Base-by-base conservation (phyloP, 2,329 filamentous ascomycete genomes). In the Fusarium liriodendri region DNA sequence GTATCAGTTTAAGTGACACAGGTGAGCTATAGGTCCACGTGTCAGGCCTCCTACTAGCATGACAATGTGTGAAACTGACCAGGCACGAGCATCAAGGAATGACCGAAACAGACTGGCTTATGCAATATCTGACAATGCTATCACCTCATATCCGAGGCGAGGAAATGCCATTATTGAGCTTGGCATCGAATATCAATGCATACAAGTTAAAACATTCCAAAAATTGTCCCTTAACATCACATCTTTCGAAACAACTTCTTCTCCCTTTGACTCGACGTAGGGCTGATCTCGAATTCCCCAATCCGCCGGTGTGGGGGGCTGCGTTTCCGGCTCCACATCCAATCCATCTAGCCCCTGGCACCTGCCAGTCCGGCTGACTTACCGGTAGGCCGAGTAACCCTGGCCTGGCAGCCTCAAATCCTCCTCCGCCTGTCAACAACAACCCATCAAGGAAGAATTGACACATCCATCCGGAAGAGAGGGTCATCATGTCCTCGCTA, bases 401-500 rank as follows among this genome's bases (percentile, higher is more conserved):
- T 52, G 47, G 25, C 47, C 42, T 68, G 62, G 62, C 35, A 38
- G 55, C 47, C 45, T 25, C 59, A 37, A 67, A 71, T 62, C 60
- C 40, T 55, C 60, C 47, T 60, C 61, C 55, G 61, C 73, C 59
- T 71, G 68, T 58, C 71, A 74, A 75, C 67, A 74, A 70, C 68
- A 73, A 66, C 60, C 55, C 47, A 57, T 35, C 52, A 35, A 57
- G 32, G 14, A 40, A 58, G 33, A 38, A 38, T 38, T 38, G 29
- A 54, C 62, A 47, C 35, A 65, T 16, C 14, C 22, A 63, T 20
- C 32, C n/a, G 33, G 18, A 37, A 10, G 40, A 54, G 32, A 29
- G 59, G 37, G 18, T 42, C 64, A 76, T 52, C 65, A 87, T 86
- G 85, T 84, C 85, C 55, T 85, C 85, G 9, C 76, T 87, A 70